phyloP scores from a whole-genome alignment of 192 early-diverging fungal genomes.

The Rhizophagus clarus region DNA sequence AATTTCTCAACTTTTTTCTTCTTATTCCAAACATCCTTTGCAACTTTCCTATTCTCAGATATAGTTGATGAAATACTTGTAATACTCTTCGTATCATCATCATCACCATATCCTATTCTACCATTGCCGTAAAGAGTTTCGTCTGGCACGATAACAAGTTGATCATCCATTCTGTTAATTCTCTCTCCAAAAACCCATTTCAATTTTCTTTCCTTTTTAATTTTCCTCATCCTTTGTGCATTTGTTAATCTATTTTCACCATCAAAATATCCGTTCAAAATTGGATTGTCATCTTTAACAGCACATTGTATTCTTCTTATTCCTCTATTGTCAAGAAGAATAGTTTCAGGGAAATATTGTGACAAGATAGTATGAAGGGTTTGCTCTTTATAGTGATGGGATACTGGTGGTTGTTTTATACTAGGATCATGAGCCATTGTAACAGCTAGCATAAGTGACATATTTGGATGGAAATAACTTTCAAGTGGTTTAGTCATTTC shows the following conservation, averaged over 20 bases:
- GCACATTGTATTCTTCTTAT: neutral
- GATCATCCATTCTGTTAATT: neutral
- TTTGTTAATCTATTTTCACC: conserved; percentile 23
- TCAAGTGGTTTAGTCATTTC: conserved; percentile 25
- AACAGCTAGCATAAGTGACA: conserved; percentile 33
- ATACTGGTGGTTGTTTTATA: conserved; percentile 10
- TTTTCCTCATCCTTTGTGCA: conserved; percentile 28
- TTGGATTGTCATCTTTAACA: neutral
- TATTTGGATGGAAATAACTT: conserved; percentile 31
- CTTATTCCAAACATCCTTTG: conserved; percentile 24
- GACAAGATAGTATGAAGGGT: conserved; percentile 29
- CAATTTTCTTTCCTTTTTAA: conserved; percentile 31
- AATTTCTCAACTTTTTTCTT: conserved; percentile 31
- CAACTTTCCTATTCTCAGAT: conserved; percentile 8
- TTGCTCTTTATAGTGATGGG: conserved; percentile 36
- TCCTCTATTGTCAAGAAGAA: conserved; percentile 16
- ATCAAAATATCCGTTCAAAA: conserved; percentile 28
- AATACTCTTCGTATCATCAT: conserved; percentile 16
- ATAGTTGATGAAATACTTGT: conserved; percentile 9
- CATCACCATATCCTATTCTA: conserved; percentile 12
- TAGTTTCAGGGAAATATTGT: conserved; percentile 35
- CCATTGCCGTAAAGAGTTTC: conserved; percentile 8
- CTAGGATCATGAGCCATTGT: conserved; percentile 28
- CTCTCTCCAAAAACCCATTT: conserved; percentile 30
- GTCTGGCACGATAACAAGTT: neutral